Conservation (phyloP, 2,329 filamentous ascomycete genomes). For the Colletotrichum sp. region DNA sequence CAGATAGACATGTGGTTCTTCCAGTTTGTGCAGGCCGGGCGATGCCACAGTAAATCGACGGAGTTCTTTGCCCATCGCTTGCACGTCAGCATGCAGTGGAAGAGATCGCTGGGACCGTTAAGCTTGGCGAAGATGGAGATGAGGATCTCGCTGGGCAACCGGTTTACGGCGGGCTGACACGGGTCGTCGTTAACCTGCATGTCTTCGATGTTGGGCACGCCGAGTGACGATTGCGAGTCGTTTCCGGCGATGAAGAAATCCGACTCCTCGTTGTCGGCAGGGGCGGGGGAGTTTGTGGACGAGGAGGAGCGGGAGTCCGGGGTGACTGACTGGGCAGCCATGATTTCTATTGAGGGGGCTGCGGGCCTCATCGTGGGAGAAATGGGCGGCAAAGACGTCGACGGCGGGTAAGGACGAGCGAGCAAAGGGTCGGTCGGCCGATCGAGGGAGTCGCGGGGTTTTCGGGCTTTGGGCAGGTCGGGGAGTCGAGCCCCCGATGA, state of each 20-base stretch:
- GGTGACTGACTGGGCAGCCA: slow-evolving; percentile 25
- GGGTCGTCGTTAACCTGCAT: slow-evolving; percentile 71
- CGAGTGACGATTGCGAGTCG: slow-evolving; percentile 91
- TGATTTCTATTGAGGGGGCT: slow-evolving; percentile 31
- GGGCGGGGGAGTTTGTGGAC: slow-evolving; percentile 76
- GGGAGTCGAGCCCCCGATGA: slow-evolving; percentile 15
- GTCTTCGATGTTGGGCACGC: slow-evolving; percentile 77
- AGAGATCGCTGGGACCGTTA: slow-evolving; percentile 74
- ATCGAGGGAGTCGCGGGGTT: not conserved
- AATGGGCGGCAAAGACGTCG: not conserved
- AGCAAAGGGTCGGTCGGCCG: slow-evolving; percentile 1
- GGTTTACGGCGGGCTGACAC: slow-evolving; percentile 79
- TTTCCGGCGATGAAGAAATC: slow-evolving; percentile 91
- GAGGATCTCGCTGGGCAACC: slow-evolving; percentile 91
- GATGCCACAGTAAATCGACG: slow-evolving; percentile 93
- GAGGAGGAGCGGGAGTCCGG: slow-evolving; percentile 64
- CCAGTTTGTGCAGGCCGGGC: slow-evolving; percentile 90
- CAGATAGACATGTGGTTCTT: slow-evolving; percentile 81
- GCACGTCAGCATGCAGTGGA: slow-evolving; percentile 92
- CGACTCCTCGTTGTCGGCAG: slow-evolving; percentile 86
- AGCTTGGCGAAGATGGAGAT: slow-evolving; percentile 92
- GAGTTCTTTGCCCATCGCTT: slow-evolving; percentile 92
- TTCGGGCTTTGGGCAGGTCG: slow-evolving; percentile 3
- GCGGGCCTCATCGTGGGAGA: slow-evolving; percentile 27
- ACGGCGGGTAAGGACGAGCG: not conserved